Evolutionary conservation across 306 rosid genomes (phyloP).

Genomic region (Trifolium subterraneum): DNA sequence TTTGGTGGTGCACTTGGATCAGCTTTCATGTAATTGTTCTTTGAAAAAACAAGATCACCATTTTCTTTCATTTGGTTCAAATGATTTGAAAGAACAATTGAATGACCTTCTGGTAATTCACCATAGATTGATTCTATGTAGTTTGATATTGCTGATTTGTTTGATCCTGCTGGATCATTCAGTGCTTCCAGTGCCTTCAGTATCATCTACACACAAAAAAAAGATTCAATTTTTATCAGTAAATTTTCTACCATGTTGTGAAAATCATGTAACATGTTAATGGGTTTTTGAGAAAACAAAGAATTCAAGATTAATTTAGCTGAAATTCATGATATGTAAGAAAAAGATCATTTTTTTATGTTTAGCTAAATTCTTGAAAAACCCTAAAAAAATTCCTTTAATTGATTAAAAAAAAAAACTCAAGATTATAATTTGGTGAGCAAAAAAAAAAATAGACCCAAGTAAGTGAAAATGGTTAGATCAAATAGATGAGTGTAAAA

Average conservation of each 20-base stretch:
- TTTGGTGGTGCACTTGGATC: slow-evolving; percentile 78
- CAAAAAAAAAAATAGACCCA: not conserved
- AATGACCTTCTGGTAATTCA: slow-evolving; percentile 67
- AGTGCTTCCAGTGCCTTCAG: slow-evolving; percentile 66
- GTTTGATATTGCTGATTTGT: slow-evolving; percentile 70
- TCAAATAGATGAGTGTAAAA: not conserved
- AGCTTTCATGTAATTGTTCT: slow-evolving; percentile 73
- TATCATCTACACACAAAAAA: slow-evolving; percentile 60
- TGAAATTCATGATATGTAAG: not conserved
- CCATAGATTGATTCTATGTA: slow-evolving; percentile 74
- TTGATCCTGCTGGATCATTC: slow-evolving; percentile 62
- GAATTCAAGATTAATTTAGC: not conserved
- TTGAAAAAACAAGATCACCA: slow-evolving; percentile 72
- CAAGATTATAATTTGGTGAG: not conserved
- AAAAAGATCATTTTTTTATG: not conserved
- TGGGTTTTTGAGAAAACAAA: not conserved
- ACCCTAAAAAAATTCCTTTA: not conserved
- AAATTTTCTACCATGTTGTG: not conserved
- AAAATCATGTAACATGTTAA: not conserved
- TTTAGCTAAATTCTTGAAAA: not conserved
- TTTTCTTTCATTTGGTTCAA: slow-evolving; percentile 71
- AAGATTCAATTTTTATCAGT: not conserved
- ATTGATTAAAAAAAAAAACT: not conserved
- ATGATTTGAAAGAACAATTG: slow-evolving; percentile 54
- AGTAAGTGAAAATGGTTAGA: slow-evolving; percentile 1